These are phyloP conservation scores for Phaseolus coccineus DNA, from an alignment of 331 rosid species.

Conservation along the genomic window DNA sequence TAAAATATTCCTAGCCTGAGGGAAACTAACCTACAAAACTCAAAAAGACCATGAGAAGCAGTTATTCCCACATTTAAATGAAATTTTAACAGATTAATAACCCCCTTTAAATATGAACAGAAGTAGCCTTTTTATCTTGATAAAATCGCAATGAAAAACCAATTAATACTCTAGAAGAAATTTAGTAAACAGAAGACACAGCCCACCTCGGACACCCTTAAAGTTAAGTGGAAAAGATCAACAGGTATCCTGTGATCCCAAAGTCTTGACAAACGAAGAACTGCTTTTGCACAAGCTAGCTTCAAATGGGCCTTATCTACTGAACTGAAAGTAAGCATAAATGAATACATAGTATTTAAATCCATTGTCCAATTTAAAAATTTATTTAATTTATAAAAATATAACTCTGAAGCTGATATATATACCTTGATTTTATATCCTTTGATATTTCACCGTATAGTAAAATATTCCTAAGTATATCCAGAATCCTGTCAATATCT, in stretches of 20 bases:
- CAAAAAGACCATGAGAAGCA: constrained; percentile 46
- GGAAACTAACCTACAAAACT: constrained; percentile 71
- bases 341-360: constrained; percentile 44
- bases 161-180: constrained; percentile 30
- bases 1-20: constrained; percentile 78
- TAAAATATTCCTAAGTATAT: constrained; percentile 78
- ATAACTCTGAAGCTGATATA: constrained; percentile 50
- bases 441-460: constrained; percentile 87
- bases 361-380: constrained; percentile 39
- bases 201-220: constrained; percentile 83
- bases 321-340: constrained; percentile 67
- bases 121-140: constrained; percentile 19
- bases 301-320: constrained; percentile 91
- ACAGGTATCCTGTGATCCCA: constrained; percentile 95
- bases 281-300: constrained; percentile 95
- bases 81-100: constrained; percentile 34
- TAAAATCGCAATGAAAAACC: constrained; percentile 31
- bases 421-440: constrained; percentile 84
- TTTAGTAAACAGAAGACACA: constrained; percentile 32
- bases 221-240: constrained; percentile 80
- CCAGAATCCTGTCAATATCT: constrained; percentile 70
- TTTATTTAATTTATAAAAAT: constrained; percentile 7
- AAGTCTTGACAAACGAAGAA: constrained; percentile 82
- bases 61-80: constrained; percentile 41
- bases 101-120: constrained; percentile 17